phyloP scores from a whole-genome alignment of 2,329 filamentous ascomycete species.

The Colletotrichum simmondsii region DNA sequence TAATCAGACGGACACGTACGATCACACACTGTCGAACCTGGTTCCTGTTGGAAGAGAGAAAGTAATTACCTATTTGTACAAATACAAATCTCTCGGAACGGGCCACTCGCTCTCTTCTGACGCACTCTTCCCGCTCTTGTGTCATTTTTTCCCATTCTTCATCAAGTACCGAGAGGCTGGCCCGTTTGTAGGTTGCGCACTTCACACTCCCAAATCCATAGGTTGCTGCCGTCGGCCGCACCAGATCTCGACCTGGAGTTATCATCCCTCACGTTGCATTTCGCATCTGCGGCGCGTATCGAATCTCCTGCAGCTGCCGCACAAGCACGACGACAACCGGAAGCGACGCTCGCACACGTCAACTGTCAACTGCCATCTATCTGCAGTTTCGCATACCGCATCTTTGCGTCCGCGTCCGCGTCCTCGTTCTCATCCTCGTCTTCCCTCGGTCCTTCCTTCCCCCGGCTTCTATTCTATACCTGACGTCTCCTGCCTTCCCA shows the following conservation, averaged over 20 bases:
- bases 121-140: not conserved
- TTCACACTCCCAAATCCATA: not conserved
- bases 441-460: not conserved
- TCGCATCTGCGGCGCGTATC: conserved; percentile 1
- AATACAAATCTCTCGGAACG: not conserved
- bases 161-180: not conserved
- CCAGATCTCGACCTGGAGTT: not conserved
- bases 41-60: not conserved
- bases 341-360: conserved; percentile 1
- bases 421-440: not conserved
- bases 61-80: not conserved
- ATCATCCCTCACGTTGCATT: conserved; percentile 6
- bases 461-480: not conserved
- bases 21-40: conserved; percentile 19
- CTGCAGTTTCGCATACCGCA: not conserved
- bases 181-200: not conserved
- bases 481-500: not conserved
- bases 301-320: conserved; percentile 19
- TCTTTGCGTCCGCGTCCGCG: not conserved
- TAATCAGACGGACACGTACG: conserved; percentile 2
- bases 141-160: not conserved
- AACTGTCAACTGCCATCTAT: not conserved
- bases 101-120: not conserved
- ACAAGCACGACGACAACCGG: conserved; percentile 8
- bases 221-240: not conserved